These are phyloP conservation scores for Xylaria cubensis DNA, from an alignment of 495 filamentous ascomycete genomes.

Conservation along the genomic window DNA sequence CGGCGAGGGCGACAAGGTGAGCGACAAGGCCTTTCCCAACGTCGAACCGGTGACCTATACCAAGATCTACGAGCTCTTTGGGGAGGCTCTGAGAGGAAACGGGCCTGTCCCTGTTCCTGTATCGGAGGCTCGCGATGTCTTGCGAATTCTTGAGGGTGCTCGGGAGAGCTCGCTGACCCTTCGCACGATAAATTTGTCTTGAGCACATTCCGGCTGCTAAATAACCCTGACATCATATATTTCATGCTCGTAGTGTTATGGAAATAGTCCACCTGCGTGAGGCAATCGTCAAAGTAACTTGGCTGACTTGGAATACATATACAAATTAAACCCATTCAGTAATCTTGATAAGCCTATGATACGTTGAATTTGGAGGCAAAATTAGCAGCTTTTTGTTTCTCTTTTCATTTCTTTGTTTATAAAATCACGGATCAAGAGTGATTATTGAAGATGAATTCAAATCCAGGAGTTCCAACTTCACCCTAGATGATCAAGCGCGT, in stretches of 20 bases:
- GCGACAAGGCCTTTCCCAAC: slow-evolving; percentile 60
- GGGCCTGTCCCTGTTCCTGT: slow-evolving; percentile 73
- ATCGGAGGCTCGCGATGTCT: slow-evolving; percentile 71
- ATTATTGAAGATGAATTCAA: no score
- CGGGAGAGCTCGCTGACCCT: slow-evolving; percentile 70
- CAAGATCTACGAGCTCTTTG: slow-evolving; percentile 75
- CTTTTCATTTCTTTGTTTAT: no score
- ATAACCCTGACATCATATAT: not conserved
- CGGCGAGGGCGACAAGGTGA: slow-evolving; percentile 44
- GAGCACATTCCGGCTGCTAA: not conserved
- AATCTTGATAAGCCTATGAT: not conserved
- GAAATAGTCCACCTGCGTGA: not conserved
- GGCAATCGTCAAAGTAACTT: not conserved
- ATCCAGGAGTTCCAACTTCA: no score
- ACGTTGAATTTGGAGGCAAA: not conserved
- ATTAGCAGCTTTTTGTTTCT: not conserved
- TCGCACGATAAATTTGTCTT: slow-evolving; percentile 61
- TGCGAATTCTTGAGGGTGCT: slow-evolving; percentile 76
- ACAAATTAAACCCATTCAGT: not conserved
- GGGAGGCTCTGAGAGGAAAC: slow-evolving; percentile 66
- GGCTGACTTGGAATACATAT: not conserved
- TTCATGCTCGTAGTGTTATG: not conserved
- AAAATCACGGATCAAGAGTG: no score
- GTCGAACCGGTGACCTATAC: slow-evolving; percentile 74
- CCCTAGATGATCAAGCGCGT: no score